Conservation (phyloP, 1,284 basidiomycete genomes). For the Austroboletus novae-zelandiae region DNA sequence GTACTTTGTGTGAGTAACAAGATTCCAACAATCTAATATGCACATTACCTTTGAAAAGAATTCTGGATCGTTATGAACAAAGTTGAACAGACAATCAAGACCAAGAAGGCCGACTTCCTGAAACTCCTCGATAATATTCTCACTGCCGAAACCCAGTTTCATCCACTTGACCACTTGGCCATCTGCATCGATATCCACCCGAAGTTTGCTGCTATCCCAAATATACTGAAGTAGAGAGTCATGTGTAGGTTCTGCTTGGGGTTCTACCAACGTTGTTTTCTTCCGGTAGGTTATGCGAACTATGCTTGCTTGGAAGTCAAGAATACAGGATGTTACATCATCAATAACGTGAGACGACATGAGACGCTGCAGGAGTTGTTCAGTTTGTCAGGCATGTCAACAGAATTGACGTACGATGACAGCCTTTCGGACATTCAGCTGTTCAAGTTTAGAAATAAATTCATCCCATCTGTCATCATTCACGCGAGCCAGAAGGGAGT, state of each 20-base stretch:
- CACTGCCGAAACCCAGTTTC: conserved; percentile 76
- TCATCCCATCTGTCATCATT: conserved; percentile 76
- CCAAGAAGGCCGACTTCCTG: conserved; percentile 82
- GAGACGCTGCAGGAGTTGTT: conserved; percentile 54
- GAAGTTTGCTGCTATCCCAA: conserved; percentile 64
- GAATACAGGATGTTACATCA: conserved; percentile 81
- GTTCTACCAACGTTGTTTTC: conserved; percentile 76
- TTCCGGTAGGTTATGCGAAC: conserved; percentile 79
- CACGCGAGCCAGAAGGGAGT: conserved; percentile 79
- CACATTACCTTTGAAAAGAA: conserved; percentile 75
- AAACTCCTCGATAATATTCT: conserved; percentile 82
- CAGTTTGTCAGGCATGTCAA: conserved; percentile 3
- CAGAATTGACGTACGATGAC: conserved; percentile 62
- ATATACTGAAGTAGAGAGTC: conserved; percentile 65
- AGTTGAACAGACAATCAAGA: conserved; percentile 80
- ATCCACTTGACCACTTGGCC: conserved; percentile 68
- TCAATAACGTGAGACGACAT: conserved; percentile 87
- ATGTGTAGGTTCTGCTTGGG: conserved; percentile 61
- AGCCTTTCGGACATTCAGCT: conserved; percentile 78
- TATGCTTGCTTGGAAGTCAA: conserved; percentile 91
- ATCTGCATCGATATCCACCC: conserved; percentile 48
- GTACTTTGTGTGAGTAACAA: conserved; percentile 3
- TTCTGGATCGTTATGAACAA: conserved; percentile 70
- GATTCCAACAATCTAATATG: background rate
- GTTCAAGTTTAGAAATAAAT: conserved; percentile 76